phyloP scores from a whole-genome alignment of 805 yeast genomes.

The Cyberlindnera maclurae region DNA sequence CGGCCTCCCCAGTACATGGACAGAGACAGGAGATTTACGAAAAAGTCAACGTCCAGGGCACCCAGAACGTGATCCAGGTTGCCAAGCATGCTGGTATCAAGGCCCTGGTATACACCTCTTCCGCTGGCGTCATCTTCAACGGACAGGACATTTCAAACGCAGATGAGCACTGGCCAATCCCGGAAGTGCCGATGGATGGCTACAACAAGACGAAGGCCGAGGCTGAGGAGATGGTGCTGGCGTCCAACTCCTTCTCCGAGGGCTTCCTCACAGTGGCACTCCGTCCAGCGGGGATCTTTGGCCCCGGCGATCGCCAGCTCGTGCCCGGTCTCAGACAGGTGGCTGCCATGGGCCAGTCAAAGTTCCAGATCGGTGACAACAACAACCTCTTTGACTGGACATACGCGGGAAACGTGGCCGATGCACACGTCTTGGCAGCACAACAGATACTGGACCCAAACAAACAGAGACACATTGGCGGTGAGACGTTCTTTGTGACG shows the following conservation, averaged over 20 bases:
- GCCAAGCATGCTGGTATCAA: slow-evolving; percentile 43
- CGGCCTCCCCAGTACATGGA: slow-evolving; percentile 96
- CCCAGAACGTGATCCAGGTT: slow-evolving; percentile 62
- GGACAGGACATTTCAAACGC: slow-evolving; percentile 92
- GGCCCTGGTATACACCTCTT: slow-evolving; percentile 88
- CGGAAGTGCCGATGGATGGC: slow-evolving; percentile 89
- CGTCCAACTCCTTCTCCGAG: slow-evolving; percentile 53
- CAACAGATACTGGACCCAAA: slow-evolving; percentile 51
- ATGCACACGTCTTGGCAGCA: slow-evolving; percentile 92
- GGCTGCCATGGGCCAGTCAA: slow-evolving; percentile 77
- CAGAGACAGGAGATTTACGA: slow-evolving; percentile 73
- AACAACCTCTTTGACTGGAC: slow-evolving; percentile 94
- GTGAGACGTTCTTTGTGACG: slow-evolving; percentile 85
- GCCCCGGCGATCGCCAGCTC: slow-evolving; percentile 96
- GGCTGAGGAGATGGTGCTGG: slow-evolving; percentile 78
- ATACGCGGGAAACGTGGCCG: slow-evolving; percentile 97
- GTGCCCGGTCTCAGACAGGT: slow-evolving; percentile 88
- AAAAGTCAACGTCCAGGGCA: slow-evolving; percentile 88
- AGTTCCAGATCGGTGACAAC: slow-evolving; percentile 92
- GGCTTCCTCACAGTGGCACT: slow-evolving; percentile 73
- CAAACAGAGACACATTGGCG: slow-evolving; percentile 48
- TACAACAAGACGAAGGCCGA: slow-evolving; percentile 91
- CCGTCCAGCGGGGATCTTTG: slow-evolving; percentile 97
- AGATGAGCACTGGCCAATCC: slow-evolving; percentile 91
- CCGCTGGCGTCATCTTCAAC: slow-evolving; percentile 95